Evolutionary conservation across 352 stramenopile species (phyloP).

Genomic region (Aphanomyces euteiches): DNA sequence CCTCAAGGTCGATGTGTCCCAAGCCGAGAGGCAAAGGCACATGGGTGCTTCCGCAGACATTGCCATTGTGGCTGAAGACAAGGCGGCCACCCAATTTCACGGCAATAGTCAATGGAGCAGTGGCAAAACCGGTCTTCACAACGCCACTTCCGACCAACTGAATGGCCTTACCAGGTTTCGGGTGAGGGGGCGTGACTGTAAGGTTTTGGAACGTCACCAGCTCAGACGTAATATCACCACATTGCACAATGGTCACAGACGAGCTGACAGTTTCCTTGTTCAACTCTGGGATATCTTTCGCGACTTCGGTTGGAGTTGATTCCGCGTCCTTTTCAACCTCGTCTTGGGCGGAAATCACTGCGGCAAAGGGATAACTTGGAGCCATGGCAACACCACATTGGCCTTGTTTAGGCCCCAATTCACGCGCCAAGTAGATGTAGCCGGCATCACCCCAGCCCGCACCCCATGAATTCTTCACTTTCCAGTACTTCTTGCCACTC

Average conservation of each 20-base stretch:
- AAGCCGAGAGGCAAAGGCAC: conserved; percentile 75
- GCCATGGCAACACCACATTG: conserved; percentile 60
- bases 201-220: conserved; percentile 67
- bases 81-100: conserved; percentile 69
- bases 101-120: conserved; percentile 51
- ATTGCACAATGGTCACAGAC: conserved; percentile 76
- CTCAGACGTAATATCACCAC: conserved; percentile 58
- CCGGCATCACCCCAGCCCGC: conserved; percentile 88
- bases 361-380: conserved; percentile 51
- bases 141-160: conserved; percentile 65
- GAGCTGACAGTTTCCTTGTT: conserved; percentile 31
- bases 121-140: conserved; percentile 58
- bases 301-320: background rate
- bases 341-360: conserved; percentile 33
- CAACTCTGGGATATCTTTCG: background rate
- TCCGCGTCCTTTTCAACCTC: background rate
- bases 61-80: conserved; percentile 67
- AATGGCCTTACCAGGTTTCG: conserved; percentile 74
- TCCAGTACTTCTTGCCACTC: conserved; percentile 87
- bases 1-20: conserved; percentile 81
- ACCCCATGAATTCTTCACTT: conserved; percentile 98
- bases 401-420: conserved; percentile 45
- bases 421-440: conserved; percentile 67
- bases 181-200: conserved; percentile 54
- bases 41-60: conserved; percentile 73